phyloP scores from a whole-genome alignment of 2,329 filamentous ascomycete species.

The Metarhizium robertsii region DNA sequence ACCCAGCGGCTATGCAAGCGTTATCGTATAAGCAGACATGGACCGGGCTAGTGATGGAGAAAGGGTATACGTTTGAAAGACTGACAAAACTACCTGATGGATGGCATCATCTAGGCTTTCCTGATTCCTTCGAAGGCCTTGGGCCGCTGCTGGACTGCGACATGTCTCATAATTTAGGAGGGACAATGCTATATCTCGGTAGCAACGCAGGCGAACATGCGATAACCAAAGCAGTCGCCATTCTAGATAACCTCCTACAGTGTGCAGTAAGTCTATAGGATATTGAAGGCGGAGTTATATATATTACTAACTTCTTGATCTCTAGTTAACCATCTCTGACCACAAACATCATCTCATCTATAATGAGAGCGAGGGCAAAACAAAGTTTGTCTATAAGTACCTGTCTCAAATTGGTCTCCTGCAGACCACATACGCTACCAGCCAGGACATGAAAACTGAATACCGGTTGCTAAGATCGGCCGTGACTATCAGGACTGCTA shows the following conservation, averaged over 20 bases:
- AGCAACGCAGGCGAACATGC: constrained; percentile 3
- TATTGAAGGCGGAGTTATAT: background rate
- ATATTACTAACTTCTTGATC: background rate
- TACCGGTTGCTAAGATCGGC: constrained; percentile 7
- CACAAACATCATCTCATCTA: constrained; percentile 15
- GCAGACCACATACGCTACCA: constrained; percentile 14
- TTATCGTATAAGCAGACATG: background rate
- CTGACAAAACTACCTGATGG: background rate
- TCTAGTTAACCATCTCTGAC: background rate
- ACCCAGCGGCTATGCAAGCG: background rate
- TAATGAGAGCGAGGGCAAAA: constrained; percentile 5
- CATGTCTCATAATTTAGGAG: constrained; percentile 18
- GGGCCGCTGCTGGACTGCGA: constrained; percentile 11
- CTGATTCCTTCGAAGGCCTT: constrained; percentile 2
- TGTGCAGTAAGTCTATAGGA: constrained; percentile 5
- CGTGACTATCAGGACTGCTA: constrained; percentile 4
- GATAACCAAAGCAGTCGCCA: background rate
- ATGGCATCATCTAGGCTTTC: background rate
- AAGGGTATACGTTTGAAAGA: background rate
- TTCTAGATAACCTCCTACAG: constrained; percentile 12
- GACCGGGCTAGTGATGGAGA: background rate
- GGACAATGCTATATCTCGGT: constrained; percentile 19
- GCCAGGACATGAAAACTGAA: background rate
- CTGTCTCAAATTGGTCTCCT: constrained; percentile 18
- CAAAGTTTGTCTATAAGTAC: constrained; percentile 14